phyloP scores from a whole-genome alignment of 129 eudicot species.

The Flaveria brownii region DNA sequence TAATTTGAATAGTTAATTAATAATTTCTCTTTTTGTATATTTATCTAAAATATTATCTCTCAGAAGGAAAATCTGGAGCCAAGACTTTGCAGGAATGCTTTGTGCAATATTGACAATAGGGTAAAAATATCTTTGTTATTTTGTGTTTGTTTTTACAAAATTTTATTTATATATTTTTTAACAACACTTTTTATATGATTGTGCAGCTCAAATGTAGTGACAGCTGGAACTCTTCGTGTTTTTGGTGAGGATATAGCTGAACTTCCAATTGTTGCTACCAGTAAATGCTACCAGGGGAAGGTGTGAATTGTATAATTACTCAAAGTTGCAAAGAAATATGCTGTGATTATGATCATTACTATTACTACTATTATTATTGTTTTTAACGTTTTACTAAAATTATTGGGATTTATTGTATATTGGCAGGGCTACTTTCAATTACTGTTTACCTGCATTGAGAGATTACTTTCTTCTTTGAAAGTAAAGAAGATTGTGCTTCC shows the following conservation, averaged over 20 bases:
- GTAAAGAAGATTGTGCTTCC: conserved; percentile 84
- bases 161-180: background rate
- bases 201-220: conserved; percentile 78
- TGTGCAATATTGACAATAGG: conserved; percentile 81
- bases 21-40: background rate
- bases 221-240: conserved; percentile 79
- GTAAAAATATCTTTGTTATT: conserved; percentile 42
- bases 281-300: conserved; percentile 73
- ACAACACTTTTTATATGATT: conserved; percentile 14
- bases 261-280: conserved; percentile 92
- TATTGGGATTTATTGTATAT: conserved; percentile 5
- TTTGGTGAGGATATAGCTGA: conserved; percentile 83
- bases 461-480: conserved; percentile 60
- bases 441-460: conserved; percentile 83
- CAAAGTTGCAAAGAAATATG: background rate
- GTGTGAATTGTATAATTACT: conserved; percentile 38
- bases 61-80: conserved; percentile 85
- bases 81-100: conserved; percentile 87
- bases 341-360: background rate
- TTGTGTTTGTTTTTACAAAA: background rate
- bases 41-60: background rate
- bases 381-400: background rate
- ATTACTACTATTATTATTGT: background rate
- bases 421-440: conserved; percentile 82
- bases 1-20: background rate